Evolutionary conservation across 805 yeast genomes (phyloP).

Genomic region (Hemisphaericaspora nanyangensis): DNA sequence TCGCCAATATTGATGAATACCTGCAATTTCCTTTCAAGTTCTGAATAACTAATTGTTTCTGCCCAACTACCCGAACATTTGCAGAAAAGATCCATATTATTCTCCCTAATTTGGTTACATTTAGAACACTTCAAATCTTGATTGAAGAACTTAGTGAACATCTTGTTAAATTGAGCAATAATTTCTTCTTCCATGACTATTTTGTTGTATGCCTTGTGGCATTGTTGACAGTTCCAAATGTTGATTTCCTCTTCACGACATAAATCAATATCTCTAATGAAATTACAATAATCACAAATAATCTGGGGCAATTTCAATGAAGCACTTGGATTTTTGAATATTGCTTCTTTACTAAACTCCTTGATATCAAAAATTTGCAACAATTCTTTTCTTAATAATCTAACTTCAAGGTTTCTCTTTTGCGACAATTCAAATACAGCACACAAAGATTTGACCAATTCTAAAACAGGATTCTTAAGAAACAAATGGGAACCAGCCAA

Average conservation of each 20-base stretch:
- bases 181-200: slow-evolving; percentile 76
- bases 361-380: slow-evolving; percentile 70
- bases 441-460: slow-evolving; percentile 70
- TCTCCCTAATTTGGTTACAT: slow-evolving; percentile 65
- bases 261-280: slow-evolving; percentile 71
- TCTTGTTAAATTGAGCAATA: slow-evolving; percentile 56
- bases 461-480: slow-evolving; percentile 69
- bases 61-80: slow-evolving; percentile 86
- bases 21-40: slow-evolving; percentile 41
- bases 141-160: slow-evolving; percentile 55
- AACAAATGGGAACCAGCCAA: slow-evolving; percentile 69
- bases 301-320: slow-evolving; percentile 63
- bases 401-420: slow-evolving; percentile 63
- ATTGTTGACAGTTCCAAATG: slow-evolving; percentile 64
- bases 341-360: slow-evolving; percentile 77
- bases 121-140: slow-evolving; percentile 83
- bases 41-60: slow-evolving; percentile 46
- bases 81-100: slow-evolving; percentile 71
- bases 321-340: slow-evolving; percentile 71
- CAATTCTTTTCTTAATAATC: slow-evolving; percentile 71
- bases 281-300: slow-evolving; percentile 76
- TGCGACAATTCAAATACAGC: slow-evolving; percentile 68
- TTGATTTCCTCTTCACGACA: slow-evolving; percentile 59
- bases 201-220: slow-evolving; percentile 61
- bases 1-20: slow-evolving; percentile 58